A percentile compares a stretch with the other conserved stretches of the same genome.
These are phyloP conservation scores for Daucus carota DNA, from an alignment of 129 eudicot species.

Conservation along the genomic window DH1_v3.0 NC_030381.2:44263001-44263500, in stretches of 20 bases:
- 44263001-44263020: too few relatives aligned
- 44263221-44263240: slow-evolving; percentile 28
- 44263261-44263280: slow-evolving; percentile 55
- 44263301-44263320: slow-evolving; percentile 88
- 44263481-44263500: slow-evolving; percentile 40
- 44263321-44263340: slow-evolving; percentile 34
- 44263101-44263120: neutral
- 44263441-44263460: slow-evolving; percentile 27
- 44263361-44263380: slow-evolving; percentile 56
- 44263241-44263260: slow-evolving; percentile 40
- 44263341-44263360: slow-evolving; percentile 41
- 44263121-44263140: slow-evolving; percentile 2
- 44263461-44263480: slow-evolving; percentile 36
- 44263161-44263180: slow-evolving; percentile 46
- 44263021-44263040: too few relatives aligned
- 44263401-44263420: slow-evolving; percentile 56
- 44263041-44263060: neutral
- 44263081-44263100: neutral
- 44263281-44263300: slow-evolving; percentile 51
- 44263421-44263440: slow-evolving; percentile 27
- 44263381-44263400: slow-evolving; percentile 57
- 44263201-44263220: slow-evolving; percentile 20
- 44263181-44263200: slow-evolving; percentile 49
- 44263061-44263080: neutral
- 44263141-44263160: slow-evolving; percentile 27